Evolutionary conservation across 768 basidiomycete species (phyloP).

Genomic region (Xerocomellus dryophilus): DNA sequence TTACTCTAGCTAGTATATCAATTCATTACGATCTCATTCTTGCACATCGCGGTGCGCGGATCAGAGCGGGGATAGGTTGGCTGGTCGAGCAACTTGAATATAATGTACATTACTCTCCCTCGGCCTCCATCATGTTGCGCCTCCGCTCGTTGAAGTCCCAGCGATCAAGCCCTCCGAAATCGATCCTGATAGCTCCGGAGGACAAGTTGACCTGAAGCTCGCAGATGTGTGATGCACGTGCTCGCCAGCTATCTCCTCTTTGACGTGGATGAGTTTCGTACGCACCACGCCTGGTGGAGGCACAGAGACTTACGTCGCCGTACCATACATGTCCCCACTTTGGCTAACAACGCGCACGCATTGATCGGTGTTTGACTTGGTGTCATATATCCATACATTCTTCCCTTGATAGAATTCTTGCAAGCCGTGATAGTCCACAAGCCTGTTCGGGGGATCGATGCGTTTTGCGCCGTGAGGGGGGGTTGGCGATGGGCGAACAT

Average conservation of each 20-base stretch:
- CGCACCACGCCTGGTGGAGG: neutral
- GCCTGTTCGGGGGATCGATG: constrained; percentile 49
- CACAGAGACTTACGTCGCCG: constrained; percentile 62
- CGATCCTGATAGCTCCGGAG: constrained; percentile 58
- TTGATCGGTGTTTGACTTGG: constrained; percentile 59
- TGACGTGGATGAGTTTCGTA: constrained; percentile 3
- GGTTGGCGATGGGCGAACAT: constrained; percentile 53
- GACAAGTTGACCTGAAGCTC: constrained; percentile 71
- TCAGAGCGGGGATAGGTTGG: neutral
- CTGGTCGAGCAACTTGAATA: neutral
- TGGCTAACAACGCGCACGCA: constrained; percentile 66
- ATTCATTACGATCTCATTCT: constrained; percentile 18
- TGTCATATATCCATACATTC: constrained; percentile 74
- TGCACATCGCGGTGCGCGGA: neutral
- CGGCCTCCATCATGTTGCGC: constrained; percentile 62
- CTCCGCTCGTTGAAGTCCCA: constrained; percentile 65
- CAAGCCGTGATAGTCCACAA: constrained; percentile 61
- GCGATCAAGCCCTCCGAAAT: constrained; percentile 73
- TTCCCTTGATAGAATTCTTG: constrained; percentile 73
- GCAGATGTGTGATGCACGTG: constrained; percentile 62
- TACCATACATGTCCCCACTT: constrained; percentile 64
- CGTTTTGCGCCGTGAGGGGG: constrained; percentile 45
- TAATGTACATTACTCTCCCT: constrained; percentile 4
- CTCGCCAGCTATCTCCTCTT: constrained; percentile 83
- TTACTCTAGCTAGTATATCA: constrained; percentile 24